These are phyloP conservation scores for Laguncularia racemosa DNA, from an alignment of 345 rosid species.

Conservation along the genomic window DNA sequence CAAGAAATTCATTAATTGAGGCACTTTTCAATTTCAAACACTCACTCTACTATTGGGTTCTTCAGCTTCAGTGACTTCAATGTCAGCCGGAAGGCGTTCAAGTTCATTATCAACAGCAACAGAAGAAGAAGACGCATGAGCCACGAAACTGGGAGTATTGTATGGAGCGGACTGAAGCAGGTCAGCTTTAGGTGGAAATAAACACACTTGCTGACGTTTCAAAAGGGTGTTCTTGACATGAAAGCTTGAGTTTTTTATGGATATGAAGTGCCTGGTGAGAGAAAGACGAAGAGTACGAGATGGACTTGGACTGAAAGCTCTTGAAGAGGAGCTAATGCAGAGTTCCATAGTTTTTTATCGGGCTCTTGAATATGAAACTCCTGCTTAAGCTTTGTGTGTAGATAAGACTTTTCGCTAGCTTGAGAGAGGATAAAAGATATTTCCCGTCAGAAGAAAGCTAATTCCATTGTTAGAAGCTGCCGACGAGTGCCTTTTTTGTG, in stretches of 20 bases:
- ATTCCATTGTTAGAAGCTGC: too few species aligned
- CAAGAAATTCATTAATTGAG: too few species aligned
- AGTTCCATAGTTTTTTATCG: conserved; percentile 48
- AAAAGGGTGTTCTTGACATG: conserved; percentile 20
- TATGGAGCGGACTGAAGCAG: conserved; percentile 13
- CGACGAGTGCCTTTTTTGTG: too few species aligned
- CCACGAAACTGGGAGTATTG: conserved; percentile 9
- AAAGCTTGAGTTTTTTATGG: conserved; percentile 20
- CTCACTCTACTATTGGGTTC: conserved; percentile 71
- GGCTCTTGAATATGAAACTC: not conserved
- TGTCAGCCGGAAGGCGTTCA: conserved; percentile 66
- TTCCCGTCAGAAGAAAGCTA: too few species aligned
- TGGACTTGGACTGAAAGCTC: conserved; percentile 13
- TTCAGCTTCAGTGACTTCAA: conserved; percentile 45
- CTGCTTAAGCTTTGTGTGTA: too few species aligned
- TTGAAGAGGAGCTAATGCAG: conserved; percentile 33
- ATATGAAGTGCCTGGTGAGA: conserved; percentile 10
- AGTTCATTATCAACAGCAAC: conserved; percentile 28
- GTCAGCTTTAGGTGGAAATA: conserved; percentile 29
- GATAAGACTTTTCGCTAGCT: too few species aligned
- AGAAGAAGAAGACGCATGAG: conserved; percentile 33
- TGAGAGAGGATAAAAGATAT: too few species aligned
- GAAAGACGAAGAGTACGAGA: conserved; percentile 5
- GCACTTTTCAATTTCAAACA: not conserved
- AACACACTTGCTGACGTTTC: conserved; percentile 18